Percentiles rank a stretch among this genome's conserved stretches.
Conservation (phyloP, 768 basidiomycete genomes). For the Amanita pallidorosea region DNA sequence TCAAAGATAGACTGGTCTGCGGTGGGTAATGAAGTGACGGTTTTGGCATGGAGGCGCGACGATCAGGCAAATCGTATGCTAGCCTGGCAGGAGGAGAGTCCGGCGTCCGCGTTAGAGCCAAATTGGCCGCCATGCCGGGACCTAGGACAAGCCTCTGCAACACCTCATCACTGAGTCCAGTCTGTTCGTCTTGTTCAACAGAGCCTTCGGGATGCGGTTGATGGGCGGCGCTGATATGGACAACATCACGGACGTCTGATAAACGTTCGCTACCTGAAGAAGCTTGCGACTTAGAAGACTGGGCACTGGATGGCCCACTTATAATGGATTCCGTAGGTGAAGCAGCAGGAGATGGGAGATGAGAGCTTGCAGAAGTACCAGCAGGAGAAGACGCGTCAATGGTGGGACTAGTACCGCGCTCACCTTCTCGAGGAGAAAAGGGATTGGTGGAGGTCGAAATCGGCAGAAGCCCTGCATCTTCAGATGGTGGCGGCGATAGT, state of each 20-base stretch:
- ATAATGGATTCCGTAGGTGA: neutral
- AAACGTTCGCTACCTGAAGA: neutral
- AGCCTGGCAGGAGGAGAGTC: conserved; percentile 12
- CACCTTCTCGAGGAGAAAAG: neutral
- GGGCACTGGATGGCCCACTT: neutral
- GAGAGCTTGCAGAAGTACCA: neutral
- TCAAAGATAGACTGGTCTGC: neutral
- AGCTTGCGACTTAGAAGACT: neutral
- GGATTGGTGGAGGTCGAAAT: neutral
- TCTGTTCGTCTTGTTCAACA: neutral
- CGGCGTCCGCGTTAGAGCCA: conserved; percentile 4
- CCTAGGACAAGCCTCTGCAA: neutral
- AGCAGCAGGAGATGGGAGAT: neutral
- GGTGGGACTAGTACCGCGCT: neutral
- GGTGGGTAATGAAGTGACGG: neutral
- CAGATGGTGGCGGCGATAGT: conserved; percentile 3
- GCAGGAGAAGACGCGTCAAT: neutral
- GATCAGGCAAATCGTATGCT: conserved; percentile 11
- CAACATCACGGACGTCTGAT: conserved; percentile 1
- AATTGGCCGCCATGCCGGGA: conserved; percentile 2
- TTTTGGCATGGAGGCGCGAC: neutral
- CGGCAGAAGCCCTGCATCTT: neutral
- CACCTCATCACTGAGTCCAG: conserved; percentile 10
- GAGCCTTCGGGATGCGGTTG: neutral
- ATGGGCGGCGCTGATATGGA: neutral